phyloP scores from a whole-genome alignment of 2,329 filamentous ascomycete genomes.

The Alternaria brassicicola region DNA sequence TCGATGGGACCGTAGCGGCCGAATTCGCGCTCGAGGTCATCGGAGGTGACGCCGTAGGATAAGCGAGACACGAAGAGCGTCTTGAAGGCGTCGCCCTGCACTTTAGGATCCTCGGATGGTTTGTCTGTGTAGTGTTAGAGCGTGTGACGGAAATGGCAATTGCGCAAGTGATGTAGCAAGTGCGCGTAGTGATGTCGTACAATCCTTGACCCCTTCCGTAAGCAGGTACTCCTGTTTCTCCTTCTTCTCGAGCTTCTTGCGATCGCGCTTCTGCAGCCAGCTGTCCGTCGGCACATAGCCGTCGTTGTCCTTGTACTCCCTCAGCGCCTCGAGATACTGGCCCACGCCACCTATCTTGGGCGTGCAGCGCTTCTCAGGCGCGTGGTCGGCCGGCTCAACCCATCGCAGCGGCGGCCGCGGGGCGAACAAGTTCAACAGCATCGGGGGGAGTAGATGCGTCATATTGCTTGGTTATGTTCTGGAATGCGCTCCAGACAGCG shows the following conservation, averaged over 20 bases:
- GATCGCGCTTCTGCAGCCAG: conserved; percentile 87
- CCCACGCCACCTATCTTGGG: conserved; percentile 75
- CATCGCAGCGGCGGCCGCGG: conserved; percentile 90
- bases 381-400: conserved; percentile 80
- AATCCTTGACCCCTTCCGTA: conserved; percentile 68
- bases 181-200: conserved; percentile 53
- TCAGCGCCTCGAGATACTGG: conserved; percentile 73
- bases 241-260: conserved; percentile 81
- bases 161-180: neutral
- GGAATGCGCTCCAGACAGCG: conserved; percentile 45
- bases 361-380: conserved; percentile 81
- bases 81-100: conserved; percentile 91
- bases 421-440: conserved; percentile 91
- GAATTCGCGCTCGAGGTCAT: conserved; percentile 93
- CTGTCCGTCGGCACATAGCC: conserved; percentile 84
- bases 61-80: conserved; percentile 91
- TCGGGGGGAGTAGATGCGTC: conserved; percentile 95
- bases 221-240: conserved; percentile 67
- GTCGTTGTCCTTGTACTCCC: conserved; percentile 79
- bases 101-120: conserved; percentile 82
- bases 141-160: neutral
- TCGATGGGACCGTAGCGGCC: conserved; percentile 93
- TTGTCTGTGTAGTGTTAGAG: conserved; percentile 64
- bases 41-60: conserved; percentile 85
- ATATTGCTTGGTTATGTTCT: conserved; percentile 58